phyloP scores from a whole-genome alignment of 345 rosid species.

The Ricinus communis region DNA sequence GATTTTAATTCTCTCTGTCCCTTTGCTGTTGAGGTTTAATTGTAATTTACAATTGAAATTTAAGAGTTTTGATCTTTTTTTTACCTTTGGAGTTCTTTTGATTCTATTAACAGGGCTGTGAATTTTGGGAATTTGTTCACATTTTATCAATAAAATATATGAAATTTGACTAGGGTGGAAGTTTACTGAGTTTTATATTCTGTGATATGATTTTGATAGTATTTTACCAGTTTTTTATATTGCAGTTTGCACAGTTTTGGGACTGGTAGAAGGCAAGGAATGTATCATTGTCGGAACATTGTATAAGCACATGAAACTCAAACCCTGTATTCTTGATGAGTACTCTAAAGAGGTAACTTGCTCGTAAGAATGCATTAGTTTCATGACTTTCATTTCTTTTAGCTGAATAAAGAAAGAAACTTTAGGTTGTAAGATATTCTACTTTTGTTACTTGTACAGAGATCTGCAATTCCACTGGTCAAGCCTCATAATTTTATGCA shows the following conservation, averaged over 20 bases:
- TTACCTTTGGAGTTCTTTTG: too few relatives aligned
- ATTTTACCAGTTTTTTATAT: neutral
- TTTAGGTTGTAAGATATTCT: neutral
- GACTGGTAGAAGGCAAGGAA: conserved; percentile 76
- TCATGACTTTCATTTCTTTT: conserved; percentile 6
- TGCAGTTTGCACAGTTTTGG: conserved; percentile 80
- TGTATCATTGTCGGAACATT: conserved; percentile 87
- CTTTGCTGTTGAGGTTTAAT: too few relatives aligned
- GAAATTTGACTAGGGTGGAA: too few relatives aligned
- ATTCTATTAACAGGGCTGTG: too few relatives aligned
- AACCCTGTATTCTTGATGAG: conserved; percentile 91
- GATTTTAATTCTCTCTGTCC: too few relatives aligned
- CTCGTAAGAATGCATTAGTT: conserved; percentile 11
- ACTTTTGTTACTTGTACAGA: conserved; percentile 45
- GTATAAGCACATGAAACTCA: conserved; percentile 96
- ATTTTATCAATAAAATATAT: too few relatives aligned
- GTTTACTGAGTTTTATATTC: conserved; percentile 8
- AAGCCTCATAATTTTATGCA: conserved; percentile 84
- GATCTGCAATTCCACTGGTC: conserved; percentile 70
- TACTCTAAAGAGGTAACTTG: conserved; percentile 73
- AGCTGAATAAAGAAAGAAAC: conserved; percentile 8
- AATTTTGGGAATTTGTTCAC: too few relatives aligned
- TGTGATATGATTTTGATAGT: conserved; percentile 6
- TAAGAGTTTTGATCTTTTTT: too few relatives aligned
- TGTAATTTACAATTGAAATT: too few relatives aligned